phyloP scores from a whole-genome alignment of 177 flowering plant species.

The Vitis hybrid region DNA sequence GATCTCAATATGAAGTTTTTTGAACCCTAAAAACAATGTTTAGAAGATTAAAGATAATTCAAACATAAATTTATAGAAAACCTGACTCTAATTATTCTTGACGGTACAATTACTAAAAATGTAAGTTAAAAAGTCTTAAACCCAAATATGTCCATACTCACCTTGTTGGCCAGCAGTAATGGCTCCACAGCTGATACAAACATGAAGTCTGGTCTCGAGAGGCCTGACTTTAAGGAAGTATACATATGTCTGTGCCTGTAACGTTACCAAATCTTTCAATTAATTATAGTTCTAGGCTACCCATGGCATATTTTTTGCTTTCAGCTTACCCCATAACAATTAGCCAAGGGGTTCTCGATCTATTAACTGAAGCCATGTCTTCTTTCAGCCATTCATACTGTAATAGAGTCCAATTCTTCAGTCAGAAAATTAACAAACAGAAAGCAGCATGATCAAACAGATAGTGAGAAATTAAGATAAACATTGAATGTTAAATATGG shows the following conservation, averaged over 20 bases:
- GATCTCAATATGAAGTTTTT: too few relatives aligned
- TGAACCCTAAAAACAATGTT: too few relatives aligned
- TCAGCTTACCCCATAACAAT: constrained; percentile 70
- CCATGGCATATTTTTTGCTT: too few relatives aligned
- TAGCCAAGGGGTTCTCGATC: constrained; percentile 83
- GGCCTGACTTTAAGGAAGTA: constrained; percentile 18
- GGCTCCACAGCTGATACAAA: constrained; percentile 65
- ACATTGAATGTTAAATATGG: background rate
- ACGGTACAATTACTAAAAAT: too few relatives aligned
- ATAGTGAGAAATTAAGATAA: background rate
- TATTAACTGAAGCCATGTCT: constrained; percentile 71
- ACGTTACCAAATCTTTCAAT: background rate
- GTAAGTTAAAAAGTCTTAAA: too few relatives aligned
- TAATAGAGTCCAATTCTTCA: background rate
- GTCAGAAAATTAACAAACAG: too few relatives aligned
- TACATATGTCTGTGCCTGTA: constrained; percentile 94
- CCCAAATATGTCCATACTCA: constrained; percentile 3
- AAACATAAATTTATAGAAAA: too few relatives aligned
- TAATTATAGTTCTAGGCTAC: too few relatives aligned
- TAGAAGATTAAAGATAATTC: too few relatives aligned
- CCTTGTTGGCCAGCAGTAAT: constrained; percentile 59
- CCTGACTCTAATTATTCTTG: too few relatives aligned
- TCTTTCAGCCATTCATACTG: constrained; percentile 79
- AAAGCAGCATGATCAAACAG: too few relatives aligned
- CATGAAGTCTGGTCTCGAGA: constrained; percentile 3